Base-by-base conservation (phyloP, 331 rosid genomes). In the Pyracantha coccinea region DNA sequence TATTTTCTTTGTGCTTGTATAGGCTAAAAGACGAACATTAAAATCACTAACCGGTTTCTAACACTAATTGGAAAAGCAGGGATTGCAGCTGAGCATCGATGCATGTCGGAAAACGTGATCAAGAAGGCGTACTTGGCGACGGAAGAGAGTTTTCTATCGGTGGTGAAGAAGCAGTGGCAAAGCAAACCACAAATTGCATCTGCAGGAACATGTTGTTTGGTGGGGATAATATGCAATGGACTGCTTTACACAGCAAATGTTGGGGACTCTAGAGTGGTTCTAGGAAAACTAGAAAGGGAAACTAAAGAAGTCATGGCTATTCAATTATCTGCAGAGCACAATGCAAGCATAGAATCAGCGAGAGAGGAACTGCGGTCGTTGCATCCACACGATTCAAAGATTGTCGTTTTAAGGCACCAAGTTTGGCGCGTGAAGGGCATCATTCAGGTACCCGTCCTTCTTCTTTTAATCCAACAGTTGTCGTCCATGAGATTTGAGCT, bases 401-500 rank as follows among this genome's bases (percentile, higher is more conserved):
- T 91, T 28, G 97, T 94, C 71, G 83, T 85, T 65, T 72, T 79
- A 65, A 89, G 86, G 47, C 95, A 90, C 80, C 85, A 71, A 2
- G 96, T 88, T 81, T 94, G 98, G 98, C 93, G 97, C 4, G 97
- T 94, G 17, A 94, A 94, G 77, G 98, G 98, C 83, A 78, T 94
- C 79, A 94, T 94, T 63, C 98, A 94, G 95, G 98, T 90, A 78
- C 21, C n/a, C 28, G 28, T 23, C 27, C 8, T 19, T 53, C 23
- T 8, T 53, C 2, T 8, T 41, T 11, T 41, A 2, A 9, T 41
- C 47, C 47, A 41, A 41, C 47, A 41, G 1, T 41, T 55, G 12
- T 21, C 24, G 24, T 21, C 6, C 23, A 57, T 57, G 25, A 21
- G 16, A 20, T 57, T 57, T 57, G 28, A 57, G 7, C 63, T 57